A percentile compares a stretch with the other conserved stretches of the same genome.
These are phyloP conservation scores for Zopfia rhizophila DNA, from an alignment of 2,329 filamentous ascomycete genomes.

Conservation along the genomic window DNA sequence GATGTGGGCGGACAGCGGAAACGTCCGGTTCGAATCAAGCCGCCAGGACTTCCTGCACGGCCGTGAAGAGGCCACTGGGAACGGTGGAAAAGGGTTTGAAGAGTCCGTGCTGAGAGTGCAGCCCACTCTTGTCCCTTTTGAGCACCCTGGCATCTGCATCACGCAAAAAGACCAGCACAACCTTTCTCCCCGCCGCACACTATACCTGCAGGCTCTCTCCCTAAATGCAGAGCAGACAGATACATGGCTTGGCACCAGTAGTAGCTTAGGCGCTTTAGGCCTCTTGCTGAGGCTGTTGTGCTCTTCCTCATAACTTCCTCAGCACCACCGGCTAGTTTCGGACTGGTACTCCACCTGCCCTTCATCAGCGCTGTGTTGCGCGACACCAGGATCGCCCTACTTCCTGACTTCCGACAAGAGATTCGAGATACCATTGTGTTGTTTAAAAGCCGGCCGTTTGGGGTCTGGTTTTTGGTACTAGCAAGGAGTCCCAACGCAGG, in stretches of 20 bases:
- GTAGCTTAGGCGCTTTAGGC: constrained; percentile 39
- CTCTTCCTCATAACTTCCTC: constrained; percentile 36
- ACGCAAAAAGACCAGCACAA: constrained; percentile 21
- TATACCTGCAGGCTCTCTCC: constrained; percentile 38
- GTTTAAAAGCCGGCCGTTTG: constrained; percentile 41
- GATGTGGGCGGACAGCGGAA: constrained; percentile 47
- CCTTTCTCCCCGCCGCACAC: constrained; percentile 36
- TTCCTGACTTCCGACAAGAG: constrained; percentile 26
- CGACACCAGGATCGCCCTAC: constrained; percentile 35
- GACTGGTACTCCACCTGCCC: constrained; percentile 41
- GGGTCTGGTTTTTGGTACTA: constrained; percentile 43
- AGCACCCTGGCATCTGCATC: constrained; percentile 37
- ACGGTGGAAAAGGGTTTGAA: too few species aligned
- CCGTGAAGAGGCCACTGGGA: too few species aligned
- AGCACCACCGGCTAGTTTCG: constrained; percentile 45
- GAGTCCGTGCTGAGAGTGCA: constrained; percentile 26
- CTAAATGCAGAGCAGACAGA: constrained; percentile 32
- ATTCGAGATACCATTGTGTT: constrained; percentile 34
- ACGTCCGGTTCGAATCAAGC: constrained; percentile 34
- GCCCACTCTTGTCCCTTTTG: constrained; percentile 40
- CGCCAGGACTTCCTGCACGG: constrained; percentile 34
- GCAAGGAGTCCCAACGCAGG: constrained; percentile 41
- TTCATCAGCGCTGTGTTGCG: constrained; percentile 41
- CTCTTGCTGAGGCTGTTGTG: constrained; percentile 45
- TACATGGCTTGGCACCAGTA: constrained; percentile 40